A percentile compares a stretch with the other conserved stretches of the same genome.
phyloP scores from a whole-genome alignment of 805 yeast genomes.

The Ogataea degrootiae region DNA sequence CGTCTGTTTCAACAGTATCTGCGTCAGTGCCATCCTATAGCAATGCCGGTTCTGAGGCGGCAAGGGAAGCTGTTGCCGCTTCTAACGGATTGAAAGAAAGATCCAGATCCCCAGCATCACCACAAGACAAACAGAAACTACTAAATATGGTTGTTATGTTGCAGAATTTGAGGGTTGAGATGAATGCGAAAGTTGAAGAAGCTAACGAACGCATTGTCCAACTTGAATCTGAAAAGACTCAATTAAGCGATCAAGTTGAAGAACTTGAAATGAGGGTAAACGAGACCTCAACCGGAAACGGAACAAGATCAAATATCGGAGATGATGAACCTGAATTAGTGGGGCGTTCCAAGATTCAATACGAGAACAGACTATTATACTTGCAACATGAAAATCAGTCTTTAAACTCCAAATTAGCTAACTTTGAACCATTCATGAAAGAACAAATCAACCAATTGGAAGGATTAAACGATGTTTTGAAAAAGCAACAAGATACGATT shows the following conservation, averaged over 20 bases:
- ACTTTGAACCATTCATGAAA: conserved; percentile 49
- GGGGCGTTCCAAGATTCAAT: conserved; percentile 12
- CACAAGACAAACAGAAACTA: conserved; percentile 16
- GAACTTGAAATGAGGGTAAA: background rate
- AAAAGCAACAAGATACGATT: conserved; percentile 46
- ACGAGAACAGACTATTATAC: conserved; percentile 33
- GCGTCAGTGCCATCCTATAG: too few species aligned
- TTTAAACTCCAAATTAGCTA: conserved; percentile 36
- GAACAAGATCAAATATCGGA: background rate
- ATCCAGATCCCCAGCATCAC: background rate
- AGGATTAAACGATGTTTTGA: conserved; percentile 49
- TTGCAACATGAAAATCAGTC: conserved; percentile 41
- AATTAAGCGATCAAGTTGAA: conserved; percentile 6
- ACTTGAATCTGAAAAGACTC: conserved; percentile 38
- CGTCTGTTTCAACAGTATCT: too few species aligned
- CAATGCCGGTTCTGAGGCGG: background rate
- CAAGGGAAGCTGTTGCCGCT: background rate
- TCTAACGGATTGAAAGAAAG: background rate
- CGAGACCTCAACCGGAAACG: background rate
- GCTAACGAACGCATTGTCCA: conserved; percentile 51
- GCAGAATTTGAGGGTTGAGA: conserved; percentile 35
- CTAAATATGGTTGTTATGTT: conserved; percentile 23
- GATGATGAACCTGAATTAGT: conserved; percentile 10
- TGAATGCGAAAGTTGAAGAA: conserved; percentile 46
- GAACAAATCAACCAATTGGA: conserved; percentile 49